Conservation (phyloP, 257 asterid species). For the Solanum neorickii region DNA sequence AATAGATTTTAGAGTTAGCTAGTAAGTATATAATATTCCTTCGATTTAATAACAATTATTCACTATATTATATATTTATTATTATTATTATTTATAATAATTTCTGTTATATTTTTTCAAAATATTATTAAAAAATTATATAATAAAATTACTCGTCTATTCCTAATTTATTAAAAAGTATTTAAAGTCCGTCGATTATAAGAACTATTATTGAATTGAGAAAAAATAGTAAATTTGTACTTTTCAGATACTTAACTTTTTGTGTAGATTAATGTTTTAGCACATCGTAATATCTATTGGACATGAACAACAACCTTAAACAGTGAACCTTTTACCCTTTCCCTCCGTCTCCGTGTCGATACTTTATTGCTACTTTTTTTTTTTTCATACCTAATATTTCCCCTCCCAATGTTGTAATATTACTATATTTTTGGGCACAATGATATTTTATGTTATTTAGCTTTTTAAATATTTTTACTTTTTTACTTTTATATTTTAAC, state of each 20-base stretch:
- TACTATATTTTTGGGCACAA: too few species aligned
- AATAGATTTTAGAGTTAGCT: neutral
- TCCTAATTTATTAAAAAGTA: too few species aligned
- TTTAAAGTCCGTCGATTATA: too few species aligned
- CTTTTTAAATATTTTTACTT: too few species aligned
- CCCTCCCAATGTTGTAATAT: neutral
- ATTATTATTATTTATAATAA: rapidly evolving
- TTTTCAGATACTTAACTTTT: neutral
- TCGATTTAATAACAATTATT: too few species aligned
- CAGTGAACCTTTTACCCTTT: neutral
- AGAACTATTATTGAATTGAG: too few species aligned
- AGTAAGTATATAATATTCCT: neutral
- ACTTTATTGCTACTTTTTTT: neutral
- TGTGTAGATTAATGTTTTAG: conserved; percentile 3
- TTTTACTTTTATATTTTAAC: too few species aligned
- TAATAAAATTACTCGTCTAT: rapidly evolving
- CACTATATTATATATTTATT: too few species aligned
- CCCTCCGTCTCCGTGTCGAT: neutral
- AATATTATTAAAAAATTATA: too few species aligned
- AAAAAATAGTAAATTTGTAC: neutral
- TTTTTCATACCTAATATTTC: neutral
- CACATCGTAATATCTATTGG: neutral
- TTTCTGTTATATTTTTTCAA: too few species aligned
- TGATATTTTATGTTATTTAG: too few species aligned
- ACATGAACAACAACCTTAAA: neutral